phyloP scores from a whole-genome alignment of 2,329 filamentous ascomycete genomes.

The Lojkania enalia region DNA sequence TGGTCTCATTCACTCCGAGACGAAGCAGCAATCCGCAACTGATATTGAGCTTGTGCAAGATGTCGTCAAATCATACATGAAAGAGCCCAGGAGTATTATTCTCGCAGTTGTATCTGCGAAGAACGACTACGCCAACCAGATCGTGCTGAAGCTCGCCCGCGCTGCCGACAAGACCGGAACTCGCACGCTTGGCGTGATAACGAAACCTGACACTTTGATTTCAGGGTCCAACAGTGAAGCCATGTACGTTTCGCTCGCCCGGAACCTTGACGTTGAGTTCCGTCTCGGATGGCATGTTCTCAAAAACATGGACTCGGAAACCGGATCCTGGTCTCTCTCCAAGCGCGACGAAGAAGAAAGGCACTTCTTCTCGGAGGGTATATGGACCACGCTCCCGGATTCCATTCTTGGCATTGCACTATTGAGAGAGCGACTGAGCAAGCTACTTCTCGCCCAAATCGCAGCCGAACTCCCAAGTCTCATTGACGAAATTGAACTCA shows the following conservation, averaged over 20 bases:
- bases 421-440: slow-evolving; percentile 55
- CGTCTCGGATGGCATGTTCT: slow-evolving; percentile 58
- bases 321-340: slow-evolving; percentile 21
- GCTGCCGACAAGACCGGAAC: slow-evolving; percentile 50
- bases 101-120: slow-evolving; percentile 44
- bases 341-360: slow-evolving; percentile 46
- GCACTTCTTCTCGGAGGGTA: slow-evolving; percentile 36
- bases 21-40: slow-evolving; percentile 18
- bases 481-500: slow-evolving; percentile 26
- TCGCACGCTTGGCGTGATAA: slow-evolving; percentile 61
- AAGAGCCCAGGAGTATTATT: slow-evolving; percentile 59
- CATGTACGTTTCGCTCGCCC: slow-evolving; percentile 42
- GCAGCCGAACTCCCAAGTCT: slow-evolving; percentile 28
- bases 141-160: slow-evolving; percentile 55
- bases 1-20: slow-evolving; percentile 43
- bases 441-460: slow-evolving; percentile 48
- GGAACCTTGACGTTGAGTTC: slow-evolving; percentile 46
- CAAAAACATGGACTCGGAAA: slow-evolving; percentile 47
- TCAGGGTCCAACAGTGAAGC: slow-evolving; percentile 47
- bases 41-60: slow-evolving; percentile 28
- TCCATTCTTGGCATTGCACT: slow-evolving; percentile 51
- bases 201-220: slow-evolving; percentile 56
- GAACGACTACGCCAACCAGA: slow-evolving; percentile 59
- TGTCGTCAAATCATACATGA: slow-evolving; percentile 56
- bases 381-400: slow-evolving; percentile 32